Evolutionary conservation across 441 rosid genomes (phyloP), one percentile per base, ranked within the genome.

Genomic region (Isatis lusitanica): DNA sequence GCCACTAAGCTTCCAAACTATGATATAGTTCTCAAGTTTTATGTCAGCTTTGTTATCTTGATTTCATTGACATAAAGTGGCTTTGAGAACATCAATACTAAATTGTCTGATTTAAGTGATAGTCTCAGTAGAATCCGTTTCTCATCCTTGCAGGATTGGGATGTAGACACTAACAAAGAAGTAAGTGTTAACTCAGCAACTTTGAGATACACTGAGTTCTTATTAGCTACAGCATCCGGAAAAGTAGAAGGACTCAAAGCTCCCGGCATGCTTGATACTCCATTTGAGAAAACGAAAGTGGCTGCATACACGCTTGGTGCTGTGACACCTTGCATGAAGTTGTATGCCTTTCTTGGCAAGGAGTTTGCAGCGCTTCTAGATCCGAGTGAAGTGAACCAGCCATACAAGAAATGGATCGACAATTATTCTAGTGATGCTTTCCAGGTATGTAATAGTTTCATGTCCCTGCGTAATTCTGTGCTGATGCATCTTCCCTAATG

Each of bases 291-390:
- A 84, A 90, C 99, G 30, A 94, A 87, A 84, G 89, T 92, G 82
- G 97, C 99, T 12, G 97, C 98, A 60, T 92, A 92, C 77, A 88
- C 88, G 56, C 80, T 94, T 53, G 97, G 92, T 79, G 98, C 99
- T 74, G 83, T 94, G 88, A 81, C 96, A 72, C 98, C 99, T 64
- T 88, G 94, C 86, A 92, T 90, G 99, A 82, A 87, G 79, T 73
- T 94, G 74, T 94, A 92, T 82, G 97, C 97, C 70, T 88, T 80
- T 81, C 83, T 90, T 2, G 97, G 94, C 52, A 89, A 84, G 80
- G 93, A 89, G 74, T 75, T 94, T 55, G 76, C 79, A 78, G 80
- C 75, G 55, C 84, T 88, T 76, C 40, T 74, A 62, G 85, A 81
- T 83, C 63, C 76, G 43, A 78, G 69, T 51, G 86, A 81, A 76